Evolutionary conservation across 768 basidiomycete species (phyloP).

Genomic region (Naganishia vishniacii): DNA sequence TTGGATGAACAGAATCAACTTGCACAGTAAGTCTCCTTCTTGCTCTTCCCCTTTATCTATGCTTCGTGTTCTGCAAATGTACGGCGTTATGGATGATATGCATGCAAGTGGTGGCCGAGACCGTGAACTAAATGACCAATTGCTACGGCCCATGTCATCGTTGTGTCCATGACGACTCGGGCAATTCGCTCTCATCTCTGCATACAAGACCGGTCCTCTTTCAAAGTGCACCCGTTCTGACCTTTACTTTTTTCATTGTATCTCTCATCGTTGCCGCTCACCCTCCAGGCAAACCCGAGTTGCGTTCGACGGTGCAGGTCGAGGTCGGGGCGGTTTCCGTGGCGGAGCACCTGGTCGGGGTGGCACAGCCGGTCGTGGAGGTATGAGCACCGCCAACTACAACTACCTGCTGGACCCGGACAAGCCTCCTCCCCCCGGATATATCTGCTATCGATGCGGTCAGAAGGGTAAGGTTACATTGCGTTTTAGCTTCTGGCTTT

Average conservation of each 20-base stretch:
- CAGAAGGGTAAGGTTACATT: constrained; percentile 79
- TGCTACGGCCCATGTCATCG: constrained; percentile 49
- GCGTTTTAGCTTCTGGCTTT: too few relatives aligned
- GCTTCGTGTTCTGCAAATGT: not conserved
- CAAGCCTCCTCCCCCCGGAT: constrained; percentile 76
- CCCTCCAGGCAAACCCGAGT: constrained; percentile 27
- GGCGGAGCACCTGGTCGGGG: constrained; percentile 55
- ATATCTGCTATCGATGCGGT: constrained; percentile 97
- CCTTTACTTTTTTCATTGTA: not conserved
- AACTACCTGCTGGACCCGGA: constrained; percentile 57
- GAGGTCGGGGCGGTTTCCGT: constrained; percentile 29
- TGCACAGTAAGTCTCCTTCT: constrained; percentile 76
- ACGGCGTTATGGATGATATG: not conserved
- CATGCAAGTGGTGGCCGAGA: not conserved
- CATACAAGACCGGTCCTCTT: not conserved
- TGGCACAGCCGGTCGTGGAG: constrained; percentile 54
- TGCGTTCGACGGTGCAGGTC: constrained; percentile 17
- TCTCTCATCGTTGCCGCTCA: not conserved
- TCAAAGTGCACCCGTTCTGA: not conserved
- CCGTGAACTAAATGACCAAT: not conserved
- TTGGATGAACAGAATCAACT: constrained; percentile 99
- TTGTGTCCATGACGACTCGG: not conserved
- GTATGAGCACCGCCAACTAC: constrained; percentile 54
- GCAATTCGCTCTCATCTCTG: not conserved
- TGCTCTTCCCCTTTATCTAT: not conserved